A percentile compares a stretch with the other conserved stretches of the same genome.
These are phyloP conservation scores for Balansia obtecta DNA, from an alignment of 2,329 filamentous ascomycete genomes.

Conservation along the genomic window DNA sequence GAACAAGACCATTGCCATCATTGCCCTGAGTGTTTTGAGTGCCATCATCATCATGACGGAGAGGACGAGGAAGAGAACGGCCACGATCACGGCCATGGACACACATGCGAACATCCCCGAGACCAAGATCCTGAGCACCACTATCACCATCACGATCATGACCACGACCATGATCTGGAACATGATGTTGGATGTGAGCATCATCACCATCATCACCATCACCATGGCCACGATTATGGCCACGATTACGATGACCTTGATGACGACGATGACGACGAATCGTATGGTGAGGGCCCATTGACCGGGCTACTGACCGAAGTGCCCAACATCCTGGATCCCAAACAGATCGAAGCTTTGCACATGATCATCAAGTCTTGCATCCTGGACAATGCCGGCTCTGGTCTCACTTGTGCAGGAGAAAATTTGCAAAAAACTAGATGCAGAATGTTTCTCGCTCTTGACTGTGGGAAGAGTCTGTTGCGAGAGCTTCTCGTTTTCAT, in stretches of 20 bases:
- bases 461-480: constrained; percentile 80
- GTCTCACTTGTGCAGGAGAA: constrained; percentile 52
- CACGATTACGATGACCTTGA: constrained; percentile 43
- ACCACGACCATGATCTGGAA: constrained; percentile 28
- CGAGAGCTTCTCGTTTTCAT: constrained; percentile 91
- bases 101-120: constrained; percentile 16
- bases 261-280: constrained; percentile 64
- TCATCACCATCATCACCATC: constrained; percentile 19
- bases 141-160: constrained; percentile 1
- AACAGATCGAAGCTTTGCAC: constrained; percentile 88
- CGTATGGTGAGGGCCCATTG: constrained; percentile 66
- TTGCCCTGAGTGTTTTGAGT: constrained; percentile 17
- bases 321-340: constrained; percentile 83
- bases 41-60: constrained; percentile 20
- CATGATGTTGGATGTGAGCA: constrained; percentile 18
- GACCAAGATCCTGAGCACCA: constrained; percentile 13
- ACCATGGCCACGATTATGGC: constrained; percentile 24
- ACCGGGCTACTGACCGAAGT: constrained; percentile 85
- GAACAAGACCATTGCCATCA: constrained; percentile 25
- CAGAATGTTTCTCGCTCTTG: constrained; percentile 77
- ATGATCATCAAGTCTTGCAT: constrained; percentile 98
- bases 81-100: constrained; percentile 10
- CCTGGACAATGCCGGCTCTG: constrained; percentile 65
- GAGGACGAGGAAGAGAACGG: constrained; percentile 9
- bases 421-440: constrained; percentile 86